Evolutionary conservation across 495 filamentous ascomycete species (phyloP).

Genomic region (Penicillium turbatum): DNA sequence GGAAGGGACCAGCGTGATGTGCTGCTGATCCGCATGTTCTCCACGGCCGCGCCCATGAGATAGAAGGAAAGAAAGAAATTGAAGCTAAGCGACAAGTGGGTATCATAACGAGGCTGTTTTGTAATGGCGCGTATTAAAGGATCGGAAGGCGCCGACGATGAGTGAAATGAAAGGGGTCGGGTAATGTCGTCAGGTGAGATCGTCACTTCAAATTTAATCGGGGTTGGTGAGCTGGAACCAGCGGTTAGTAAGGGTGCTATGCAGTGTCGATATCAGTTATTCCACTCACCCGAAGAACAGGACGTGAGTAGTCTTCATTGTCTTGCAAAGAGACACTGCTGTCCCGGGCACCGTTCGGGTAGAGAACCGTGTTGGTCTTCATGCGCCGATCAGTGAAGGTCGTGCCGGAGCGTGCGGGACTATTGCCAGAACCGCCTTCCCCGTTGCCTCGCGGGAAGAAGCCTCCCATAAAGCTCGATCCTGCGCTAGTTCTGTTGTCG

Average conservation of each 20-base stretch:
- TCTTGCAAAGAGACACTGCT: constrained; percentile 52
- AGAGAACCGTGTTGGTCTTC: constrained; percentile 41
- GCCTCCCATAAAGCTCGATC: constrained; percentile 42
- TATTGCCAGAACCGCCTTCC: constrained; percentile 29
- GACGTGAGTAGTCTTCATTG: constrained; percentile 55
- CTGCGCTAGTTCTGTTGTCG: constrained; percentile 42
- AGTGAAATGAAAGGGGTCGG: constrained; percentile 8
- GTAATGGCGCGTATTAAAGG: constrained; percentile 32
- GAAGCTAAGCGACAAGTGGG: constrained; percentile 38
- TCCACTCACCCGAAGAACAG: constrained; percentile 49
- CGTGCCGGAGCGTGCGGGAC: constrained; percentile 18
- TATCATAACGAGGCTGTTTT: constrained; percentile 45
- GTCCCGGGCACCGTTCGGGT: constrained; percentile 44
- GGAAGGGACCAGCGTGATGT: background rate
- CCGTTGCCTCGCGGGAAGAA: constrained; percentile 39
- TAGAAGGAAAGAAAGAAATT: constrained; percentile 30
- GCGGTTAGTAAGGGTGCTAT: constrained; percentile 20
- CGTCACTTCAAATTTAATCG: constrained; percentile 33
- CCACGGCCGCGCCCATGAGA: constrained; percentile 16
- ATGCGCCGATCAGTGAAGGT: constrained; percentile 46
- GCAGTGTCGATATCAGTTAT: background rate
- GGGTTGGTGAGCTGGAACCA: constrained; percentile 49
- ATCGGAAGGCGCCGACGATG: constrained; percentile 14
- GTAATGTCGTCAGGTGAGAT: constrained; percentile 2
- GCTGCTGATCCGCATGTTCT: constrained; percentile 7